phyloP scores from a whole-genome alignment of 2,329 filamentous ascomycete species.

The Fusarium albidum region DNA sequence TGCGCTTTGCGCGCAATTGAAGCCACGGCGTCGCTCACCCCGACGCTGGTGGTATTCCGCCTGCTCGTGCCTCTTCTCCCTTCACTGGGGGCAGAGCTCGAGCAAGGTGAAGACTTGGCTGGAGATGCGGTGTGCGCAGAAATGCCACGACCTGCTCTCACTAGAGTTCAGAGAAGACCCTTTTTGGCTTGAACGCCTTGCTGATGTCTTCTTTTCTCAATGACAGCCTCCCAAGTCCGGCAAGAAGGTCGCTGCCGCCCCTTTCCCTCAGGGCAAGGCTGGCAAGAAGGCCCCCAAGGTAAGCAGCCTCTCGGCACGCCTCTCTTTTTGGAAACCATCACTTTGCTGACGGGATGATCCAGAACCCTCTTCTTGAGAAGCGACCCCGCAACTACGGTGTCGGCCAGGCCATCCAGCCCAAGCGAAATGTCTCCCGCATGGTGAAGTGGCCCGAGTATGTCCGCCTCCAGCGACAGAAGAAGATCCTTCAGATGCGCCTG shows the following conservation, averaged over 20 bases:
- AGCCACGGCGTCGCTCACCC: conserved; percentile 43
- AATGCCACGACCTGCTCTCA: conserved; percentile 71
- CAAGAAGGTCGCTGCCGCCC: conserved; percentile 98
- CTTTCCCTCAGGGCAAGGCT: conserved; percentile 95
- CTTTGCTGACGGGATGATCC: conserved; percentile 9
- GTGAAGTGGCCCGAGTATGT: conserved; percentile 99
- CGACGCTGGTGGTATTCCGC: conserved; percentile 47
- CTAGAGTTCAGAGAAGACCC: conserved; percentile 93
- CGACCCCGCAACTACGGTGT: conserved; percentile 97
- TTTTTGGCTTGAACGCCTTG: conserved; percentile 78
- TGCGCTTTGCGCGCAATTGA: conserved; percentile 46
- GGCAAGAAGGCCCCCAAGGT: conserved; percentile 98
- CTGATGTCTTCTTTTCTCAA: conserved; percentile 99
- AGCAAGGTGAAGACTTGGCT: conserved; percentile 70
- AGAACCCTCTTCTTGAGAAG: conserved; percentile 99
- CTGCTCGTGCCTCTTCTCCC: conserved; percentile 31
- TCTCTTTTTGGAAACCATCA: background rate
- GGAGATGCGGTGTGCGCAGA: conserved; percentile 64
- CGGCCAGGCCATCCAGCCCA: conserved; percentile 97
- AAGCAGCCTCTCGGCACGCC: conserved; percentile 53
- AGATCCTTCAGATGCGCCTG: conserved; percentile 98
- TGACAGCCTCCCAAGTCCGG: conserved; percentile 99
- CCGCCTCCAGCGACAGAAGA: conserved; percentile 90
- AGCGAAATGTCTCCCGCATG: conserved; percentile 95
- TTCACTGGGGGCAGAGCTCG: conserved; percentile 31